Conservation (phyloP, 169 alveolate species). For the Plasmodium fragile region DNA sequence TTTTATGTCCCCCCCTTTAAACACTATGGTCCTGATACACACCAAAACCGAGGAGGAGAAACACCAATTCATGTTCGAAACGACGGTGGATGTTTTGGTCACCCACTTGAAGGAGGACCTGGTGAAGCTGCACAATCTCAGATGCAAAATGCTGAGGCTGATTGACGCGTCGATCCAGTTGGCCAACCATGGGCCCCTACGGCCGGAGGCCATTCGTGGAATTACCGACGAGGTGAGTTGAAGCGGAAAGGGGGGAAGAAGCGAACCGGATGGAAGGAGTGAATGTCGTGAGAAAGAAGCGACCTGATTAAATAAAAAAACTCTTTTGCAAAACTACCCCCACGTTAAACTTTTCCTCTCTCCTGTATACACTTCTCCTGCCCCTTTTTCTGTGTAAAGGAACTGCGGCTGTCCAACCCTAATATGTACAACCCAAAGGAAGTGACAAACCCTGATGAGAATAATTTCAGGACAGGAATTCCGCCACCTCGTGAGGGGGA, state of each 20-base stretch:
- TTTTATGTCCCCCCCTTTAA: background rate
- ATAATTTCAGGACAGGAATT: conserved; percentile 94
- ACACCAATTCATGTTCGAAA: conserved; percentile 93
- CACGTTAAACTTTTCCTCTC: background rate
- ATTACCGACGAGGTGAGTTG: conserved; percentile 89
- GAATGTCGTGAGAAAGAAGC: background rate
- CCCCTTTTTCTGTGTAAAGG: conserved; percentile 31
- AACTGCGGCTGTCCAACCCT: conserved; percentile 83
- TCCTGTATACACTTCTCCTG: background rate
- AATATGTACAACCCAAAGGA: conserved; percentile 89
- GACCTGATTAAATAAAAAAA: background rate
- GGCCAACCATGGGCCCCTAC: conserved; percentile 94
- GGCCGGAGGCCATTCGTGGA: conserved; percentile 96
- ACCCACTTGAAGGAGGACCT: conserved; percentile 85
- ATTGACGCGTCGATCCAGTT: conserved; percentile 91
- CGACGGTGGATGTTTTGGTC: conserved; percentile 82
- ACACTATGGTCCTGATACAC: conserved; percentile 93
- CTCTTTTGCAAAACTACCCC: background rate
- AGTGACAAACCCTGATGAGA: conserved; percentile 92
- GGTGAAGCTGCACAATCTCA: conserved; percentile 84
- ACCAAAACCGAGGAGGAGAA: conserved; percentile 90
- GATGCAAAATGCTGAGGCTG: conserved; percentile 89
- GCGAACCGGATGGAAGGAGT: background rate
- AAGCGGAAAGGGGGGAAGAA: background rate
- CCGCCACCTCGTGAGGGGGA: conserved; percentile 92